phyloP scores from a whole-genome alignment of 192 early-diverging fungal genomes.

The Powellomyces hirtus region DNA sequence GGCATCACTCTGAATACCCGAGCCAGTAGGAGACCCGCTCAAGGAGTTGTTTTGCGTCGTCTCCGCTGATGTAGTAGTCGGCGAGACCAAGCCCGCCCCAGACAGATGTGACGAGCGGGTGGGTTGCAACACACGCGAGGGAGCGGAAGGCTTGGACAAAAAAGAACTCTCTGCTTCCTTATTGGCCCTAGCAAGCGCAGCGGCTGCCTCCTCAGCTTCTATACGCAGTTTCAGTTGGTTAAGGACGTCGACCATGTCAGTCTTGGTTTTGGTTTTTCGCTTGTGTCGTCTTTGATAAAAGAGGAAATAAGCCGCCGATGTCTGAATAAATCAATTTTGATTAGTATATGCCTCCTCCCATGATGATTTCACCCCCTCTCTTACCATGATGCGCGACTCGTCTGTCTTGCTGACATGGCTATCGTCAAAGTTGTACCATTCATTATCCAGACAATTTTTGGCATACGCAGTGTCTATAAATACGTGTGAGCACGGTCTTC shows the following conservation, averaged over 20 bases:
- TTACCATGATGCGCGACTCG: constrained; percentile 36
- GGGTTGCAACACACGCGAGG: background rate
- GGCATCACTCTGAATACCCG: background rate
- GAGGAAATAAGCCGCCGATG: constrained; percentile 58
- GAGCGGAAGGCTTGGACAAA: constrained; percentile 22
- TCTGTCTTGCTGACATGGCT: constrained; percentile 51
- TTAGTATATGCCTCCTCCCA: background rate
- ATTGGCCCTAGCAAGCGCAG: background rate
- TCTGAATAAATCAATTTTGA: constrained; percentile 24
- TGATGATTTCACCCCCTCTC: background rate
- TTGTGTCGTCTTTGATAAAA: constrained; percentile 54
- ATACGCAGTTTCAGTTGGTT: background rate
- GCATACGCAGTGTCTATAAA: constrained; percentile 71
- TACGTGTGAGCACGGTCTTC: background rate
- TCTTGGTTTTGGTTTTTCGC: background rate
- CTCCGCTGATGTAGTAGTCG: constrained; percentile 15
- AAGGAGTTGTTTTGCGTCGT: constrained; percentile 27
- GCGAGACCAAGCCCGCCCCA: constrained; percentile 20
- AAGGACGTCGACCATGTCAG: background rate
- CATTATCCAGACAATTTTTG: constrained; percentile 56
- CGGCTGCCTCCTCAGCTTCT: background rate
- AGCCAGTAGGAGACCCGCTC: background rate
- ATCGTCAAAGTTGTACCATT: constrained; percentile 86
- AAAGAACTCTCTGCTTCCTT: constrained; percentile 11
- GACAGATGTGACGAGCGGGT: constrained; percentile 7